Conservation (phyloP, 306 rosid genomes). For the Vigna trinervia region DNA sequence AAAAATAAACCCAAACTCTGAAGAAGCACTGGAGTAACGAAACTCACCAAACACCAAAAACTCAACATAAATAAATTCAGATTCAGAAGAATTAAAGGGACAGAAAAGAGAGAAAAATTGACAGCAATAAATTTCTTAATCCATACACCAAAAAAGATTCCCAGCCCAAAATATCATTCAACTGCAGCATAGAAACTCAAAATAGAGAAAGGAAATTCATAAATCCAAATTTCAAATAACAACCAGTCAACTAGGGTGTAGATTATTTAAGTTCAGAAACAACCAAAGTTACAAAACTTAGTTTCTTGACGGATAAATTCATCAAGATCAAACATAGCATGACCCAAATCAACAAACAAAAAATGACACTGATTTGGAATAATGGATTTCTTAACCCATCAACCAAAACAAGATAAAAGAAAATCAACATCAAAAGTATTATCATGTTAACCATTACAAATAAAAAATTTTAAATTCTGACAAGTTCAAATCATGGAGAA, state of each 20-base stretch:
- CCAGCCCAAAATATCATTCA: background rate
- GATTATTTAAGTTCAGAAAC: background rate
- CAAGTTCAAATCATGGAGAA: background rate
- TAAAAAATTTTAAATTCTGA: background rate
- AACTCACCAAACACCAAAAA: background rate
- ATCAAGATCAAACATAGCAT: background rate
- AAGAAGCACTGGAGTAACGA: too few species aligned
- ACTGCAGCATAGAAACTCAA: background rate
- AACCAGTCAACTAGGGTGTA: background rate
- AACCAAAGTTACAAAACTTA: background rate
- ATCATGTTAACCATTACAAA: background rate
- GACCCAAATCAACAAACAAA: background rate
- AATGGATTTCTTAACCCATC: background rate
- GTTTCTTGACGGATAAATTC: background rate
- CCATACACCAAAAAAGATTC: background rate
- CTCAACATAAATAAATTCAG: background rate
- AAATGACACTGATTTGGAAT: background rate
- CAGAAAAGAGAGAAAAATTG: background rate
- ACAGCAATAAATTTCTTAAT: background rate
- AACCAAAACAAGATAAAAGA: background rate
- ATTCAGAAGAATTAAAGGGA: background rate
- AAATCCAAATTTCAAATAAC: background rate
- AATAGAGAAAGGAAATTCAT: background rate
- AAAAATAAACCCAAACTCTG: background rate
- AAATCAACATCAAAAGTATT: background rate